phyloP scores from a whole-genome alignment of 768 basidiomycete genomes.

The Auriscalpium vulgare region DNA sequence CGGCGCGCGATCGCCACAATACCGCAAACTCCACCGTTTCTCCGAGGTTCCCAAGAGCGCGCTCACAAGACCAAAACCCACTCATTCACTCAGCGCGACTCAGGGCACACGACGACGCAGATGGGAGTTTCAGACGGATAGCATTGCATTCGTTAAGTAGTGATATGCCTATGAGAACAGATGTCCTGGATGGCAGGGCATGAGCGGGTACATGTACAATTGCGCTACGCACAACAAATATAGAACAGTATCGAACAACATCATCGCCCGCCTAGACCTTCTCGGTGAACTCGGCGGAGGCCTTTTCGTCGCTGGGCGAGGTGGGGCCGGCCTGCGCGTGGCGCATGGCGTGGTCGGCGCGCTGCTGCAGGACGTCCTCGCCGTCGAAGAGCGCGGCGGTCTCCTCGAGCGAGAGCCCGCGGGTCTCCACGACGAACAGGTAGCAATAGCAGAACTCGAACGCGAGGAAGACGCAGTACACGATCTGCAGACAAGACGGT shows the following conservation, averaged over 20 bases:
- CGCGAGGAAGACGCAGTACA: slow-evolving; percentile 44
- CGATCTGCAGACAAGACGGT: slow-evolving; percentile 32
- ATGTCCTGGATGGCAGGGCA: too few species aligned
- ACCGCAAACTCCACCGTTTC: too few species aligned
- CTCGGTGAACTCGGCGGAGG: not conserved
- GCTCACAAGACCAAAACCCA: not conserved
- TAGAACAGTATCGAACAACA: too few species aligned
- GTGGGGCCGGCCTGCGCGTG: not conserved
- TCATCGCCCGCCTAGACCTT: not conserved
- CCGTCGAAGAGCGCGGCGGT: slow-evolving; percentile 25
- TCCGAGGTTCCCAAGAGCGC: too few species aligned
- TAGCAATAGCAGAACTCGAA: slow-evolving; percentile 21
- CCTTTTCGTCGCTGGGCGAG: not conserved
- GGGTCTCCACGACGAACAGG: slow-evolving; percentile 21
- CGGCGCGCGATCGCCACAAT: too few species aligned
- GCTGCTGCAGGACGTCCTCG: slow-evolving; percentile 8
- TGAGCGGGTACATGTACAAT: too few species aligned
- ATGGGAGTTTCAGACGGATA: too few species aligned
- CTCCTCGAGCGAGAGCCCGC: slow-evolving; percentile 21
- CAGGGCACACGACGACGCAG: too few species aligned
- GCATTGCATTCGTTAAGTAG: too few species aligned
- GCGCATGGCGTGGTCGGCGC: slow-evolving; percentile 15
- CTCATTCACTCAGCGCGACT: too few species aligned
- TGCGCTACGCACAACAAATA: too few species aligned
- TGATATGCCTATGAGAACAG: too few species aligned